Percentiles rank a stretch among this genome's conserved stretches.
These are phyloP conservation scores for Pochonia chlamydosporia DNA, from an alignment of 2,329 filamentous ascomycete genomes.

Conservation along the genomic window DNA sequence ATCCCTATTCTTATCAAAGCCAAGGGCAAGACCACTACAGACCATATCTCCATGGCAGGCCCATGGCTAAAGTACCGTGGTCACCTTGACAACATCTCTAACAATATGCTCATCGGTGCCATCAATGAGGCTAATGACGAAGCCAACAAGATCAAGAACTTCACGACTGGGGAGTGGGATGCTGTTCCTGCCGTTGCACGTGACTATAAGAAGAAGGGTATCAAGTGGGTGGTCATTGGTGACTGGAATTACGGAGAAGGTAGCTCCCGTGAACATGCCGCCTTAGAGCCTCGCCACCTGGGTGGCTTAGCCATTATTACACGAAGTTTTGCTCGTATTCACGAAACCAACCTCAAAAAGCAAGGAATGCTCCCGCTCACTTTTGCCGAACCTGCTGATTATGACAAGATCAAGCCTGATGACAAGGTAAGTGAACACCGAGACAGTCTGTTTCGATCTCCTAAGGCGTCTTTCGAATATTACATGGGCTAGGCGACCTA, in stretches of 20 bases:
- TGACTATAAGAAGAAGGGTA: constrained; percentile 96
- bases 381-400: constrained; percentile 90
- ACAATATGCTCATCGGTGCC: constrained; percentile 99
- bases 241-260: constrained; percentile 99
- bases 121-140: constrained; percentile 94
- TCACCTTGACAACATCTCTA: constrained; percentile 98
- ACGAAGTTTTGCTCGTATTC: constrained; percentile 94
- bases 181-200: constrained; percentile 90
- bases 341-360: constrained; percentile 99
- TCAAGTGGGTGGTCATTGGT: constrained; percentile 95
- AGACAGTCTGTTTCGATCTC: background rate
- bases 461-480: no score
- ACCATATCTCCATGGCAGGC: constrained; percentile 95
- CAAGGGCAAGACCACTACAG: constrained; percentile 92
- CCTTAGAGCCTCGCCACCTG: constrained; percentile 94
- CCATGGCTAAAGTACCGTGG: constrained; percentile 99
- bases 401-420: constrained; percentile 91
- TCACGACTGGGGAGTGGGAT: constrained; percentile 74
- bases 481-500: no score
- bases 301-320: constrained; percentile 96
- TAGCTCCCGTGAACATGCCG: constrained; percentile 94
- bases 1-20: constrained; percentile 95
- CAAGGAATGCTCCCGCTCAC: constrained; percentile 99
- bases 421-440: constrained; percentile 58
- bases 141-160: constrained; percentile 96